phyloP scores from a whole-genome alignment of 306 rosid genomes.

The Malus orientalis region DNA sequence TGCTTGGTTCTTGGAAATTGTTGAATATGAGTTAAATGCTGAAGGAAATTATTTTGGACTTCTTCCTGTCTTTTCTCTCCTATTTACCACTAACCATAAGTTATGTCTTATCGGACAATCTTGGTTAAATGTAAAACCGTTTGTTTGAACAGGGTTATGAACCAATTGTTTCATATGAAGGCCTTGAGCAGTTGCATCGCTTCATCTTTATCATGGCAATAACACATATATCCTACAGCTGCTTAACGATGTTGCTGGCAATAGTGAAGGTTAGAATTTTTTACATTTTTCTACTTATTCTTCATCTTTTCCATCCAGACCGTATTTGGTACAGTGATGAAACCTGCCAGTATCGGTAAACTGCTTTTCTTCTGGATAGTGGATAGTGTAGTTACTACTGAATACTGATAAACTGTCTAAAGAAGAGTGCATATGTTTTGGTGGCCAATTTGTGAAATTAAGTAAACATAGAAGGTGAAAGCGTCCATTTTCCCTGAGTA shows the following conservation, averaged over 20 bases:
- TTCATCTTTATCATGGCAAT: slow-evolving; percentile 97
- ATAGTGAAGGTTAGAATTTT: slow-evolving; percentile 73
- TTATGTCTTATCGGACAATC: slow-evolving; percentile 5
- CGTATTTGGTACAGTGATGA: not conserved
- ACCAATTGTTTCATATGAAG: slow-evolving; percentile 89
- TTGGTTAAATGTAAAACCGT: slow-evolving; percentile 14
- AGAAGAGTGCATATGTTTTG: not conserved
- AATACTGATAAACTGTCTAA: not conserved
- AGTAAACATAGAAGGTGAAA: not conserved
- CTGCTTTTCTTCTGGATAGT: not conserved
- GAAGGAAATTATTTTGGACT: not conserved
- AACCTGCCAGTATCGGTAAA: not conserved
- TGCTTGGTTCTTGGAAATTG: not conserved
- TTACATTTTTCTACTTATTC: not conserved
- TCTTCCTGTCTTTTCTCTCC: slow-evolving; percentile 8
- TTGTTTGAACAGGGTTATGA: slow-evolving; percentile 64
- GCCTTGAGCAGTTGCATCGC: slow-evolving; percentile 97
- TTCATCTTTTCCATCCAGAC: not conserved
- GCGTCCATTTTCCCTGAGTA: not conserved
- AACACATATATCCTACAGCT: slow-evolving; percentile 91
- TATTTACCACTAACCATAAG: not conserved
- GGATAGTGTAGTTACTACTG: not conserved
- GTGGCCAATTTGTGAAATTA: not conserved
- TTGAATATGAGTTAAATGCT: not conserved
- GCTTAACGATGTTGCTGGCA: slow-evolving; percentile 92